phyloP scores from a whole-genome alignment of 768 basidiomycete species.

The Galerina marginata region DNA sequence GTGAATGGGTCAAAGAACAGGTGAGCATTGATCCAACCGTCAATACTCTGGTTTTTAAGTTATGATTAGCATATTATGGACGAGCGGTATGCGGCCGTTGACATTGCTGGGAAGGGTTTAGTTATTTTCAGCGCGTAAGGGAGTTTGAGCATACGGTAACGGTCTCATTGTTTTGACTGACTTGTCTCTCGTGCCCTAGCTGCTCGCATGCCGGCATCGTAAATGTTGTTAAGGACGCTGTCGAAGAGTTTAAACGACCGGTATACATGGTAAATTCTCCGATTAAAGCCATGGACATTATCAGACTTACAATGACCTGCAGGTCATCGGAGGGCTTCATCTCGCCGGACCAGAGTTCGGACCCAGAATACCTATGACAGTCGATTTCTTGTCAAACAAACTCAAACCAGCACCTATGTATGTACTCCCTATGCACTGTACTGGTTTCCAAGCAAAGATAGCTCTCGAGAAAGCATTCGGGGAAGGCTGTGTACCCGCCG shows the following conservation, averaged over 20 bases:
- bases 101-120: constrained; percentile 82
- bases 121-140: constrained; percentile 80
- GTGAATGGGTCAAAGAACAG: constrained; percentile 60
- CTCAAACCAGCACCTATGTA: constrained; percentile 70
- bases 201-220: constrained; percentile 82
- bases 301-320: background rate
- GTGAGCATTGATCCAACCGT: constrained; percentile 34
- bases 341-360: constrained; percentile 74
- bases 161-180: background rate
- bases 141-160: constrained; percentile 32
- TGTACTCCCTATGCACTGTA: constrained; percentile 85
- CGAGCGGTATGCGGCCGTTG: constrained; percentile 78
- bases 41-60: background rate
- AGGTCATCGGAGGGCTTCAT: constrained; percentile 85
- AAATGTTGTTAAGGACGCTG: constrained; percentile 79
- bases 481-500: constrained; percentile 78
- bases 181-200: constrained; percentile 24
- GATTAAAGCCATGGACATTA: background rate
- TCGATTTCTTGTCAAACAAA: constrained; percentile 68
- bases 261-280: constrained; percentile 67
- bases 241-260: constrained; percentile 64
- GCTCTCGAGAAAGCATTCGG: constrained; percentile 74
- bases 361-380: constrained; percentile 68
- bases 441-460: constrained; percentile 78
- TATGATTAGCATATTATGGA: constrained; percentile 72